phyloP scores from a whole-genome alignment of 805 yeast species.

The Metschnikowia shivogae region DNA sequence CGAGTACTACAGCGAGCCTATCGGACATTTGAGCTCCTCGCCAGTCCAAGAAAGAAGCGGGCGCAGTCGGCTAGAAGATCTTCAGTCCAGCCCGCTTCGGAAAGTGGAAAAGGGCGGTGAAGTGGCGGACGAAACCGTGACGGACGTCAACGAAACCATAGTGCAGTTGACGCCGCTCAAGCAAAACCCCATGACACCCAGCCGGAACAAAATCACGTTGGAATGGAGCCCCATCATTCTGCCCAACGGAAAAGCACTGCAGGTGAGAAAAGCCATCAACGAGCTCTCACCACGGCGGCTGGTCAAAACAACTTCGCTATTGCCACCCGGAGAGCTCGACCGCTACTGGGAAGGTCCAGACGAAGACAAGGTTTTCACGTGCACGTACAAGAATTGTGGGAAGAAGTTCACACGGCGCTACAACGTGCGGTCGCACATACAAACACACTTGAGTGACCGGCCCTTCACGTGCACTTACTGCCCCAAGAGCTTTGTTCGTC shows the following conservation, averaged over 20 bases:
- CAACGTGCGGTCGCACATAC: conserved; percentile 91
- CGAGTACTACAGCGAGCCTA: conserved; percentile 10
- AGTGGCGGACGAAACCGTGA: conserved; percentile 28
- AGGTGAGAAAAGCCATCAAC: conserved; percentile 27
- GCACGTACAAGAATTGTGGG: conserved; percentile 74
- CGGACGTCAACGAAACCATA: conserved; percentile 38
- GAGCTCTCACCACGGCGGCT: conserved; percentile 45
- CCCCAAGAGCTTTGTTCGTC: conserved; percentile 84
- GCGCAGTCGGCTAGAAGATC: conserved; percentile 1
- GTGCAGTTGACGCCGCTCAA: conserved; percentile 39
- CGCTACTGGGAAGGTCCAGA: conserved; percentile 79
- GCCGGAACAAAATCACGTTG: conserved; percentile 28
- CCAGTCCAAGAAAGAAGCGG: not conserved
- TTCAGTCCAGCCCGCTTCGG: conserved; percentile 29
- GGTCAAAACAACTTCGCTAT: conserved; percentile 56
- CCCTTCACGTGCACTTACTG: conserved; percentile 83
- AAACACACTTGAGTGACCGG: conserved; percentile 91
- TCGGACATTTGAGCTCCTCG: conserved; percentile 22
- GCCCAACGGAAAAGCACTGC: conserved; percentile 27
- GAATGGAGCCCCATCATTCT: conserved; percentile 46
- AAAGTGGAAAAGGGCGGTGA: conserved; percentile 9
- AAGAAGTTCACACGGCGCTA: conserved; percentile 84
- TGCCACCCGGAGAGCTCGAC: conserved; percentile 90
- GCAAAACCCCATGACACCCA: conserved; percentile 34
- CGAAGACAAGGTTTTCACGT: conserved; percentile 62